Evolutionary conservation across 192 early-diverging fungal genomes (phyloP), one percentile per base, ranked within the genome.

Genomic region (Polychytrium aggregatum): DNA sequence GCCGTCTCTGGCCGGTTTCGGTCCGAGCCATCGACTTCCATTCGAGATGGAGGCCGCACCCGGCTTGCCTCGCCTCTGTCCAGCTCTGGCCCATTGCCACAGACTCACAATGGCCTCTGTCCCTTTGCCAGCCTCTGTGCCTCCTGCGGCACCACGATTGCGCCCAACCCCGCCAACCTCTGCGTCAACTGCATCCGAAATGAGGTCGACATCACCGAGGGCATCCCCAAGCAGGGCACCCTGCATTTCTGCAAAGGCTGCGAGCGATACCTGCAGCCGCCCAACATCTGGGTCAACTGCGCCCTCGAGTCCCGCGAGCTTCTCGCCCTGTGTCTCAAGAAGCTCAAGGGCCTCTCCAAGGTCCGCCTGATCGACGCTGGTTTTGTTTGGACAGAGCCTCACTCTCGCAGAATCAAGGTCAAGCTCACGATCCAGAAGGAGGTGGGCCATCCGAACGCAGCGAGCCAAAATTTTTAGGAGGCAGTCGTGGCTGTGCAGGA

Each of bases 351-450:
- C 14, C 70, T 97, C 46, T 71, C 64, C 46, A 98, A 95, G 62
- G 95, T 97, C 31, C 82, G 92, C 28, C 70, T 98, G 46, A 81
- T 98, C 27, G 93, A 98, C 52, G 95, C 95, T 1, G 90, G 89
- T 25, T 98, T 98, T 53, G 87, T 97, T 48, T 98, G 91, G 92
- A 98, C 95, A 2, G 95, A 98, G 61, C 85, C 86, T 16, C 84
- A 88, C 56, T 90, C 87, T 41, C 74, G 82, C 48, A 72, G 95
- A 57, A 71, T 98, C 72, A 95, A 96, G 68, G 86, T 97, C 55
- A 95, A 97, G 72, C 70, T 98, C 62, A 92, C 93, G 9, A 96
- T 98, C 51, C 95, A 98, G 64, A 98, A 98, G 63, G 95, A 98
- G 66, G 86, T 79, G 41, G 35, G 56, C 46, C n/a, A n/a, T n/a